phyloP scores from a whole-genome alignment of 2,329 filamentous ascomycete species.

The Fusarium sp. region DNA sequence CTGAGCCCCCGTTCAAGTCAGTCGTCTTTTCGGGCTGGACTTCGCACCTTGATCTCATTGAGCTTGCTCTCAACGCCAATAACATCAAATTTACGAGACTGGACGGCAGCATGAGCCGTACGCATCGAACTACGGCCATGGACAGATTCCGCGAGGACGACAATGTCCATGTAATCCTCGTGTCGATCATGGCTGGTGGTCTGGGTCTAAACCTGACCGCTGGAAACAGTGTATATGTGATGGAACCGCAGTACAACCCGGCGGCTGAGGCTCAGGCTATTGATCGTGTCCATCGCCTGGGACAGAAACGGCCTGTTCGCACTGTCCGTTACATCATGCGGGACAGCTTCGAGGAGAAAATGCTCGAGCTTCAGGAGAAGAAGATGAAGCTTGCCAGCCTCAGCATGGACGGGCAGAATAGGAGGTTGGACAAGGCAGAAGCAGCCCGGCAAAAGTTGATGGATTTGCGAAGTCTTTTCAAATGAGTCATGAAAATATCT shows the following conservation, averaged over 20 bases:
- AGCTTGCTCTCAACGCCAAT: conserved; percentile 75
- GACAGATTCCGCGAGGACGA: conserved; percentile 78
- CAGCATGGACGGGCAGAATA: conserved; percentile 75
- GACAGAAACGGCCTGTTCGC: conserved; percentile 88
- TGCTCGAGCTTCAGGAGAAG: conserved; percentile 87
- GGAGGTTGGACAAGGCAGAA: conserved; percentile 59
- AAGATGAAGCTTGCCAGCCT: conserved; percentile 91
- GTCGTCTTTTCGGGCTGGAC: conserved; percentile 99
- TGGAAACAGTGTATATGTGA: conserved; percentile 89
- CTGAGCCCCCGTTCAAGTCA: conserved; percentile 83
- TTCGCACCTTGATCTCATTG: conserved; percentile 89
- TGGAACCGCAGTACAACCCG: conserved; percentile 98
- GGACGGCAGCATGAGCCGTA: conserved; percentile 86
- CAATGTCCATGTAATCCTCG: conserved; percentile 79
- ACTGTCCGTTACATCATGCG: conserved; percentile 91
- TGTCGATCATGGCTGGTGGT: conserved; percentile 91
- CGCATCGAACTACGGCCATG: conserved; percentile 77
- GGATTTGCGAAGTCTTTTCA: conserved; percentile 68
- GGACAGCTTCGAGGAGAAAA: conserved; percentile 92
- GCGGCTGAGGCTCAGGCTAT: conserved; percentile 94
- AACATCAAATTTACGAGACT: conserved; percentile 80
- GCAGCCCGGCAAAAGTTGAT: conserved; percentile 69
- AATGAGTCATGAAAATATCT: conserved; percentile 47
- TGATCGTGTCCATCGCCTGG: conserved; percentile 89
- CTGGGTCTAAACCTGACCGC: conserved; percentile 90